Conservation (phyloP, 2,329 filamentous ascomycete species). For the Diaporthe velutina region DNA sequence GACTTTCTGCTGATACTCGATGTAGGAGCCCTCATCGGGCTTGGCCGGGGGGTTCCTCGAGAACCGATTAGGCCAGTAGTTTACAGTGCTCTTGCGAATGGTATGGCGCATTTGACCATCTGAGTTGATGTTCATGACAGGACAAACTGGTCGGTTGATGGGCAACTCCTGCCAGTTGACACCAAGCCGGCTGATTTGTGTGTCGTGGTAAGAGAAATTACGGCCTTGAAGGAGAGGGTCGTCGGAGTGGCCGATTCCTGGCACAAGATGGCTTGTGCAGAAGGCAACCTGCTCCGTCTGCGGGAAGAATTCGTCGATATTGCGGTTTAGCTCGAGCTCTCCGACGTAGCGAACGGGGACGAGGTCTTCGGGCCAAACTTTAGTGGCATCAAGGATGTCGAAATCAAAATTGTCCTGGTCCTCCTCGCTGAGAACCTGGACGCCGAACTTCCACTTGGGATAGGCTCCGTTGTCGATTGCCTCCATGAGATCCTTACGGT, state of each 20-base stretch:
- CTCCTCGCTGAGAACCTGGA: constrained; percentile 79
- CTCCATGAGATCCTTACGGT: constrained; percentile 81
- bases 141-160: constrained; percentile 81
- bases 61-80: constrained; percentile 85
- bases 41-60: constrained; percentile 73
- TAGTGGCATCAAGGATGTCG: constrained; percentile 87
- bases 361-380: constrained; percentile 85
- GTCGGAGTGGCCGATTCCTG: constrained; percentile 82
- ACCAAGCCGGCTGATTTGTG: constrained; percentile 78
- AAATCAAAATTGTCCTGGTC: constrained; percentile 85
- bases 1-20: constrained; percentile 75
- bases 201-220: constrained; percentile 77
- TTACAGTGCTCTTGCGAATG: constrained; percentile 79
- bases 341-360: constrained; percentile 84
- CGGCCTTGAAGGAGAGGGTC: constrained; percentile 81
- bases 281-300: constrained; percentile 88
- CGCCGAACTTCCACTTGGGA: constrained; percentile 85
- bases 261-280: constrained; percentile 83
- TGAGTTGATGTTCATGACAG: constrained; percentile 81
- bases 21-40: constrained; percentile 73
- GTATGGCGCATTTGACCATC: constrained; percentile 80
- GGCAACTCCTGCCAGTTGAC: constrained; percentile 83
- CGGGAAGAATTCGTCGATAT: constrained; percentile 84
- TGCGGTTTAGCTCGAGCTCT: constrained; percentile 83
- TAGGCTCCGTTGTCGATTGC: constrained; percentile 79